Base-by-base conservation (phyloP, 2,329 filamentous ascomycete genomes). In the Epichloe amarillans region DNA sequence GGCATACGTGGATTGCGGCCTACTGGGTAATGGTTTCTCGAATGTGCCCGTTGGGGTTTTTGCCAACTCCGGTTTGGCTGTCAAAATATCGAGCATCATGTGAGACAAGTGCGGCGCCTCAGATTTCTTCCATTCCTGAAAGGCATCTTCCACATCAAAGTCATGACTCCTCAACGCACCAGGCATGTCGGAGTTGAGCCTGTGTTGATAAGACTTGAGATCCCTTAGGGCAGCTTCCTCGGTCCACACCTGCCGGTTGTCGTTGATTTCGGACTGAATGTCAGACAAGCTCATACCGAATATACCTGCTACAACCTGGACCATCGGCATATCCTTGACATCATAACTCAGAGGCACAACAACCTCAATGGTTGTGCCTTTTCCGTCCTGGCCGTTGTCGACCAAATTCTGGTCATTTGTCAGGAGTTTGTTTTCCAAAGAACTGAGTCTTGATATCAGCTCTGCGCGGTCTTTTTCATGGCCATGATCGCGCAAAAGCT, bases 261-360 rank as follows among this genome's bases (percentile, higher is more conserved):
- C 78, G 66, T 95, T 86, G 62, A 98, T 87, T 60, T 96, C 90
- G 42, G 79, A 78, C 69, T 98, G 93, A 5, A 90, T 84, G 57
- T 93, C 83, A 1, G 83, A 81, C 57, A 85, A 81, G 42, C 82
- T 82, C 53, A 91, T 75, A 43, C 85, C 86, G 67, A 97, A 98
- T 55, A 96, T 86, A 59, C 78, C 83, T 47, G 85, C 86, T 26
- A 98, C 90, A 37, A 84, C 79, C 64, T 93, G 84, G 30, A 95
- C 93, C 69, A 96, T 78, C 38, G 84, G 84, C 93, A 98, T 98
- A 64, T 98, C 93, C 68, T 93, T 95, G 63, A 97, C 84, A 66
- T 96, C 88, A 66, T 95, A 88, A 62, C 82, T 93, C 52, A 94
- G 72, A 11, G 91, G 89, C 3, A 89, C 80, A 51, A 86, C 76